Evolutionary conservation across 2,329 filamentous ascomycete species (phyloP), one percentile per base, ranked within the genome.

Genomic region (Aspergillus eucalypticola): DNA sequence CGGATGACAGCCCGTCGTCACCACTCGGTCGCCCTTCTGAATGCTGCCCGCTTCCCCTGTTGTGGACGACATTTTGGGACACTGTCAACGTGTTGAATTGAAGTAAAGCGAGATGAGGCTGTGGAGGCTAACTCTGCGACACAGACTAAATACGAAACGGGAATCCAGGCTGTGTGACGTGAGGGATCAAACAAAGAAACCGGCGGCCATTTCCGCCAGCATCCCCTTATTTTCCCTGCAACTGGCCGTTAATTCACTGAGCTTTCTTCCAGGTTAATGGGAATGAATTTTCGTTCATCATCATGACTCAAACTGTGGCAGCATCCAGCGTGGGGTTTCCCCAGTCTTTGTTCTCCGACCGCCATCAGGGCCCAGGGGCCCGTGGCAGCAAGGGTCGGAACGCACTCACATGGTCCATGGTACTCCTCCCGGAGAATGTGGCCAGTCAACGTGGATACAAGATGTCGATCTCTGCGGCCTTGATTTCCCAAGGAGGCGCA

Each of bases 1-100:
- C 4, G 27, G 54, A 8, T 56, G 48, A 17, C 44, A 44, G 39
- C 41, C 59, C 35, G 35, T 46, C 10, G n/a, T 35, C 11, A 57
- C 42, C 35, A 60, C 32, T 4, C 46, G 27, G 17, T 60, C 61
- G 5, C 51, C 21, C 8, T 52, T 49, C 3, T n/a, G 60, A 8
- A 56, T 7, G n/a, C 49, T 56, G 38, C 39, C 41, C 7, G 41
- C 17, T 27, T 29, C 39, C 4, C 10, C 35, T 35, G 29, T n/a
- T 35, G 35, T 23, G 23, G 55, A 41, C 25, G 53, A 42, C 53
- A 55, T 54, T 8, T 8, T 35, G 41, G n/a, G 2, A 11, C 17
- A 17, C 23, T 11, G 51, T 0, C 11, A 54, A 35, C 11, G 11
- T 1, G 32, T n/a, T 42, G 23, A 15, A 29, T 11, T 3, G 17